A percentile compares a stretch with the other conserved stretches of the same genome.
phyloP scores from a whole-genome alignment of 805 yeast species.

The Yarrowia keelungensis region DNA sequence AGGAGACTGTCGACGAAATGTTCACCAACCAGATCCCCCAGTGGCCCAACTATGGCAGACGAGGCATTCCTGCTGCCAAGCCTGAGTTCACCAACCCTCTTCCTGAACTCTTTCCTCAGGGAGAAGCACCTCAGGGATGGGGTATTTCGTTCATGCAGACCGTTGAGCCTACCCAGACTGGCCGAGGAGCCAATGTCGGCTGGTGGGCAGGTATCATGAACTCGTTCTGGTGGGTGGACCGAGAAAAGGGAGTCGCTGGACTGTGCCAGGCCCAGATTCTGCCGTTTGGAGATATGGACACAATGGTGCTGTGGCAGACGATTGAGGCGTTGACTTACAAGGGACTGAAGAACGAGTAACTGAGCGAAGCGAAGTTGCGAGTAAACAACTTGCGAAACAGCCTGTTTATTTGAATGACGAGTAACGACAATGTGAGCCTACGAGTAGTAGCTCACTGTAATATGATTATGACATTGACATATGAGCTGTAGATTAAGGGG shows the following conservation, averaged over 20 bases:
- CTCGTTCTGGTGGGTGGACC: conserved; percentile 54
- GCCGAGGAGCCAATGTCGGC: conserved; percentile 51
- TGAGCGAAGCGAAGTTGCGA: background rate
- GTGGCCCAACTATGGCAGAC: conserved; percentile 44
- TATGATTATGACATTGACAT: no score
- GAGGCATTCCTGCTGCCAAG: conserved; percentile 38
- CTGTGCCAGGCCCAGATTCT: conserved; percentile 48
- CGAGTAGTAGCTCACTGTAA: no score
- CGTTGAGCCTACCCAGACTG: conserved; percentile 48
- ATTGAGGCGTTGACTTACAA: conserved; percentile 27
- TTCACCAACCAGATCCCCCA: conserved; percentile 51
- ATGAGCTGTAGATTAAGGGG: no score
- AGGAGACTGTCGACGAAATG: conserved; percentile 51
- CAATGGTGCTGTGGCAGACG: conserved; percentile 16
- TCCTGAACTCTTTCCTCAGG: conserved; percentile 40
- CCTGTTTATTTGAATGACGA: no score
- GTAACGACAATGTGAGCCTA: no score
- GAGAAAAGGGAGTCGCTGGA: conserved; percentile 53
- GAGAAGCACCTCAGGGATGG: conserved; percentile 49
- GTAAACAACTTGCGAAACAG: no score
- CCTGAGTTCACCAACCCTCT: conserved; percentile 38
- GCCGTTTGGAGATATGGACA: conserved; percentile 49
- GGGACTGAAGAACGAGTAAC: background rate
- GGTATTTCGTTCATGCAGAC: conserved; percentile 47
- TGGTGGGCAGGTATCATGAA: conserved; percentile 56